These are phyloP conservation scores for Trifolium dubium DNA, from an alignment of 306 rosid species.

Conservation along the genomic window DNA sequence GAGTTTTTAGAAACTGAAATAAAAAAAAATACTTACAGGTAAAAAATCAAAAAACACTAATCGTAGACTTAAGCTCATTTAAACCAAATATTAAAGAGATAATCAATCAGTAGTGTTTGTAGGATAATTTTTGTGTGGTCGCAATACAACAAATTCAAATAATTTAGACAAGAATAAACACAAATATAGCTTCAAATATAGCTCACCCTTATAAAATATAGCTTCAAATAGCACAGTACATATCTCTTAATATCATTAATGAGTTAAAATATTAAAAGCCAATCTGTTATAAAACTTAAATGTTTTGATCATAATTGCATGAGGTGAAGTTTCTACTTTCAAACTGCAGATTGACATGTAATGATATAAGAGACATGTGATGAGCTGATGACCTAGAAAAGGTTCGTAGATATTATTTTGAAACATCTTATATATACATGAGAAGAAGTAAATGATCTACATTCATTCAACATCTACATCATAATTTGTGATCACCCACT, in stretches of 20 bases:
- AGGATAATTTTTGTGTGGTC: too few species aligned
- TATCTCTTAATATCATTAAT: background rate
- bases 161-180: too few species aligned
- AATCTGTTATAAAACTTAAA: background rate
- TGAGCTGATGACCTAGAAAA: conserved; percentile 26
- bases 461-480: conserved; percentile 39
- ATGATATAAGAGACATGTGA: too few species aligned
- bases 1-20: too few species aligned
- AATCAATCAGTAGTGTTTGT: too few species aligned
- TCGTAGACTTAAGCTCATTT: too few species aligned
- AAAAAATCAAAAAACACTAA: too few species aligned
- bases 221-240: background rate
- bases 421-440: conserved; percentile 42
- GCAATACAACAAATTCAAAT: too few species aligned
- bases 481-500: conserved; percentile 15
- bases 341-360: background rate
- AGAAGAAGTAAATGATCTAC: conserved; percentile 34
- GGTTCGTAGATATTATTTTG: conserved; percentile 8
- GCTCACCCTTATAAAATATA: too few species aligned
- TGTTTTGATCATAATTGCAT: background rate
- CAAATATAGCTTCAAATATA: too few species aligned
- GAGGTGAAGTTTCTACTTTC: background rate
- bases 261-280: background rate
- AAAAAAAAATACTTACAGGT: too few species aligned
- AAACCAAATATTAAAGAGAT: too few species aligned